Percentiles rank a stretch among this genome's conserved stretches.
Evolutionary conservation across 208 protist species (phyloP).

Genomic region (Wallacemonas sp.): DNA sequence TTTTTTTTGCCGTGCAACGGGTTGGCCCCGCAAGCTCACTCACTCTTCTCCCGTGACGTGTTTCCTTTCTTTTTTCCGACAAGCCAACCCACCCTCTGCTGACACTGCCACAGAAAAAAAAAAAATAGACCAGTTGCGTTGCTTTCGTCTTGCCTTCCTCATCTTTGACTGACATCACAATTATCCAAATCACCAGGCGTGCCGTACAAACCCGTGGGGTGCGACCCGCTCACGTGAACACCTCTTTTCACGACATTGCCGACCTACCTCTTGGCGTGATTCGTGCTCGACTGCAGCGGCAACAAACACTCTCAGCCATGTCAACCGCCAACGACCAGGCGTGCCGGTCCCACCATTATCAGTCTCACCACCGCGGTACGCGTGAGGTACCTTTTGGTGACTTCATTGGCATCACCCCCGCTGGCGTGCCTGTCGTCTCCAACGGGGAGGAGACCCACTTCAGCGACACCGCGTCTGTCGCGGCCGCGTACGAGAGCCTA

Average conservation of each 20-base stretch:
- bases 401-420: slow-evolving; percentile 51
- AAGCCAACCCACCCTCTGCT: no score
- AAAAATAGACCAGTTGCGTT: no score
- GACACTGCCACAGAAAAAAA: no score
- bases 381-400: slow-evolving; percentile 52
- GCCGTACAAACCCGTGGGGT: background rate
- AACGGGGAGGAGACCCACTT: slow-evolving; percentile 60
- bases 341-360: slow-evolving; percentile 25
- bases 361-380: slow-evolving; percentile 35
- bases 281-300: slow-evolving; percentile 13
- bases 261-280: slow-evolving; percentile 24
- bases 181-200: background rate
- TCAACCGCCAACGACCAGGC: slow-evolving; percentile 13
- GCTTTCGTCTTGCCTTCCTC: no score
- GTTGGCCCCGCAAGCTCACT: no score
- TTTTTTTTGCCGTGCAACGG: no score
- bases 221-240: background rate
- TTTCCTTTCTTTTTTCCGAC: no score
- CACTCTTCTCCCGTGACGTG: no score
- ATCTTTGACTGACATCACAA: no score
- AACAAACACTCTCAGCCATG: background rate
- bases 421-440: slow-evolving; percentile 73
- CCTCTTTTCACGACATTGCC: slow-evolving; percentile 3
- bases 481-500: slow-evolving; percentile 27
- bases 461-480: slow-evolving; percentile 46